Evolutionary conservation across 2,329 filamentous ascomycete genomes (phyloP), one percentile per base, ranked within the genome.

Genomic region (Chaetomium globosum): DNA sequence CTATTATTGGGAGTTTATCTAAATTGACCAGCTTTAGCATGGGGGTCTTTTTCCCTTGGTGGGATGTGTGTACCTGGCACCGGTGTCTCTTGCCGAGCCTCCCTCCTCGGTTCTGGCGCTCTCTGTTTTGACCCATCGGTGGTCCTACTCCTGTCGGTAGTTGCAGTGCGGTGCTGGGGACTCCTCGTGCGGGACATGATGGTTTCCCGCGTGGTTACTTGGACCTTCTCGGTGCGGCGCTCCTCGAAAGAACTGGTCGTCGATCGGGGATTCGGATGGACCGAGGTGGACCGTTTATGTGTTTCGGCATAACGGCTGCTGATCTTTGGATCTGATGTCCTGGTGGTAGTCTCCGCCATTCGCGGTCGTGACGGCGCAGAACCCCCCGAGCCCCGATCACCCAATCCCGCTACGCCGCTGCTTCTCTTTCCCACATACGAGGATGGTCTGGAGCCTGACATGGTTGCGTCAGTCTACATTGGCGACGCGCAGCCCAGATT

Each of bases 121-220:
- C 81, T 80, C 66, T 79, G 75, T 69, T 76, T 79, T 9, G 75
- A 70, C 28, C 72, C 68, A 49, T 83, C 80, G 3, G 69, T 30
- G 49, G 70, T 21, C 65, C 69, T 74, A 58, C 72, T 73, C 65
- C 75, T 80, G 70, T 81, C 74, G 65, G 51, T 67, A 66, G 75
- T 73, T 4, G 74, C 75, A 49, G 73, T 73, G 48, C 80, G 77
- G 54, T 80, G 77, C 59, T 83, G 83, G 1, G 88, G 83, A 71
- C 88, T 91, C 73, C 81, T 83, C 8, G 82, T 82, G 64, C 86
- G 82, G 64, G 83, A 80, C 43, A 86, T 82, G 63, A 88, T 74
- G 62, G 85, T 86, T 73, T 92, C 89, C 64, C 85, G 87, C 54
- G 86, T 86, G 66, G 88, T 81, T 62, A 85, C 73, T 72, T 81